Evolutionary conservation across 2,329 filamentous ascomycete species (phyloP).

Genomic region (Beauveria caledonica): DNA sequence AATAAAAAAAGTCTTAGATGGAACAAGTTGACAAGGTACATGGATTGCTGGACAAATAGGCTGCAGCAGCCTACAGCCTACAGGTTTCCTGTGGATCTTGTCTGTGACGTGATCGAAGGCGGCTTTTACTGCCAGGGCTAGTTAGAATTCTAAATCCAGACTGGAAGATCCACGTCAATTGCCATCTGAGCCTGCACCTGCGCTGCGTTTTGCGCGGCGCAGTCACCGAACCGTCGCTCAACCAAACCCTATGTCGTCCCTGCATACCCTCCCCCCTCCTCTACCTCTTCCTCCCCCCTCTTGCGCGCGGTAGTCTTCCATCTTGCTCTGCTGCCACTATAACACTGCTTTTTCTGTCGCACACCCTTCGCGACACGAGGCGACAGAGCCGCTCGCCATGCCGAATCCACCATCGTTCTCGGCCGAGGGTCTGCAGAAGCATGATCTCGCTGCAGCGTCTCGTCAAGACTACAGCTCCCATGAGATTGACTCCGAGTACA

Average conservation of each 20-base stretch:
- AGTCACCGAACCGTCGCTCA: neutral
- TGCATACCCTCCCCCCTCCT: neutral
- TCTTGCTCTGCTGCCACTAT: neutral
- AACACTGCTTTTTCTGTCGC: neutral
- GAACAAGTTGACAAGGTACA: neutral
- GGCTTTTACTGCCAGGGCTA: neutral
- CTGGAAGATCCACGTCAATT: constrained; percentile 6
- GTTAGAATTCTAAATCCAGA: constrained; percentile 1
- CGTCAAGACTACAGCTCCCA: constrained; percentile 8
- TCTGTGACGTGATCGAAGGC: constrained; percentile 8
- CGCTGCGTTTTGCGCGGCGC: neutral
- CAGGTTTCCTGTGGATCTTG: neutral
- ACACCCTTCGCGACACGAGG: neutral
- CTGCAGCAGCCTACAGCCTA: neutral
- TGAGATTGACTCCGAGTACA: neutral
- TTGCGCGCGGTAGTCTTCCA: neutral
- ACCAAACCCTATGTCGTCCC: neutral
- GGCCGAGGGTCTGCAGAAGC: neutral
- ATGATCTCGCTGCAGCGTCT: neutral
- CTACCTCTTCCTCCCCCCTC: neutral
- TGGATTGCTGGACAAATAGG: neutral
- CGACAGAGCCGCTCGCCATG: neutral
- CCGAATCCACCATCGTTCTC: neutral
- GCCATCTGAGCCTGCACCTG: neutral
- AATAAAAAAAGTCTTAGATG: neutral